Base-by-base conservation (phyloP, 2,329 filamentous ascomycete species). In the Aureobasidium sp. region DNA sequence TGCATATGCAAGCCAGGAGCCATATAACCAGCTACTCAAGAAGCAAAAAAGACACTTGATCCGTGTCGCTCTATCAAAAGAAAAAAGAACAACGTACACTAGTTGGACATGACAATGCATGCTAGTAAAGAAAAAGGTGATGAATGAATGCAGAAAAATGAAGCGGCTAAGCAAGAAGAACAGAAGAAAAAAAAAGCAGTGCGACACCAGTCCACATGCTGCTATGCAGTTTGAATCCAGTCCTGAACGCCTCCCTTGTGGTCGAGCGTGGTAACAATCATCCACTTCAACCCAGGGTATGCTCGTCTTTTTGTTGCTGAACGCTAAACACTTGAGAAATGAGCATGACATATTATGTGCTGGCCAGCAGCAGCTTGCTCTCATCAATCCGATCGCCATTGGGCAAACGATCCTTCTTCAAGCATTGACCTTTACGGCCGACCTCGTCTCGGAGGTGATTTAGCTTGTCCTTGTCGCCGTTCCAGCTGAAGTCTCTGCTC, bases 401-500 rank as follows among this genome's bases (percentile, higher is more conserved):
- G 5, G 60, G 39, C 14, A 53, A 17, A 17, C 60, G 60, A 47
- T 42, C 60, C n/a, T 45, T 55, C 61, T 75, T 75, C 64, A 75
- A 64, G 62, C 75, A 77, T 37, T 65, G 66, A 12, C 75, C 75
- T 62, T 74, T 68, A 11, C 69, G 65, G 3, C 73, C 75, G 0
- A 77, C 75, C 15, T 73, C 68, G 62, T 76, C 69, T 59, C 70
- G 70, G 47, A 77, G 61, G 39, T 68, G 74, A 6, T 67, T 63
- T 6, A 78, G 65, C 14, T 68, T 69, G 4, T 70, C 63, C 17
- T 62, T 69, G 49, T 70, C 68, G 1, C 72, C 67, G 3, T 72
- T 68, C 53, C 74, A 76, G 6, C 29, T 62, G 36, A 77, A 76
- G 5, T 69, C 69, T 27, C 71, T 72, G 62, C 69, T 73, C 72